Evolutionary conservation across 2,329 filamentous ascomycete species (phyloP).

Genomic region (Xenoacremonium recifei): DNA sequence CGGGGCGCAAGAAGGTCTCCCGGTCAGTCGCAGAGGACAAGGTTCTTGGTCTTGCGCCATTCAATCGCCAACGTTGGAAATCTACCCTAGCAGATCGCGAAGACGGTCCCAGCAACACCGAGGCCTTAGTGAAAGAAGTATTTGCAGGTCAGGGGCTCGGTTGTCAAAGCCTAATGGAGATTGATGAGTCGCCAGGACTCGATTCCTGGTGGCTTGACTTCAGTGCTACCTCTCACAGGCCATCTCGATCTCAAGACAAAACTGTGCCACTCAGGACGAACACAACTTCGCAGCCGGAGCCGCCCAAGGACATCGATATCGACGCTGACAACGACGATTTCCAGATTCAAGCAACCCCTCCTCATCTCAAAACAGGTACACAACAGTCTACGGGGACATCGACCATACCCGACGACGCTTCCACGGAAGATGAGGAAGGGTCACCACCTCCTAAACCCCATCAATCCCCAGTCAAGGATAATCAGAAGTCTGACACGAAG

Average conservation of each 20-base stretch:
- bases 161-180: constrained; percentile 25
- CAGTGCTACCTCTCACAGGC: constrained; percentile 25
- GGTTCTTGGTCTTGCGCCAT: constrained; percentile 52
- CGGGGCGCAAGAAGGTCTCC: constrained; percentile 46
- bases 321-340: constrained; percentile 51
- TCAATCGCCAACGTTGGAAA: constrained; percentile 41
- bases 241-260: constrained; percentile 16
- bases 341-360: constrained; percentile 49
- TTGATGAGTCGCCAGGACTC: constrained; percentile 33
- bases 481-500: constrained; percentile 4
- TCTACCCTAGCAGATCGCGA: constrained; percentile 20
- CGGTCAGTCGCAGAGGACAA: constrained; percentile 45
- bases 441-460: constrained; percentile 5
- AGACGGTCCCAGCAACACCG: constrained; percentile 29
- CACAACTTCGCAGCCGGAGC: constrained; percentile 13
- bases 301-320: constrained; percentile 22
- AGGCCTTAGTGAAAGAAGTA: constrained; percentile 38
- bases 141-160: constrained; percentile 38
- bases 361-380: constrained; percentile 30
- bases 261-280: constrained; percentile 5
- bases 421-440: constrained; percentile 33
- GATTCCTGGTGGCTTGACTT: constrained; percentile 52
- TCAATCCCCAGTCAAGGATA: constrained; percentile 7
- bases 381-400: constrained; percentile 16
- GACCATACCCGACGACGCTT: constrained; percentile 24